Evolutionary conservation across 257 asterid species (phyloP).

Genomic region (Solanum peruvianum): DNA sequence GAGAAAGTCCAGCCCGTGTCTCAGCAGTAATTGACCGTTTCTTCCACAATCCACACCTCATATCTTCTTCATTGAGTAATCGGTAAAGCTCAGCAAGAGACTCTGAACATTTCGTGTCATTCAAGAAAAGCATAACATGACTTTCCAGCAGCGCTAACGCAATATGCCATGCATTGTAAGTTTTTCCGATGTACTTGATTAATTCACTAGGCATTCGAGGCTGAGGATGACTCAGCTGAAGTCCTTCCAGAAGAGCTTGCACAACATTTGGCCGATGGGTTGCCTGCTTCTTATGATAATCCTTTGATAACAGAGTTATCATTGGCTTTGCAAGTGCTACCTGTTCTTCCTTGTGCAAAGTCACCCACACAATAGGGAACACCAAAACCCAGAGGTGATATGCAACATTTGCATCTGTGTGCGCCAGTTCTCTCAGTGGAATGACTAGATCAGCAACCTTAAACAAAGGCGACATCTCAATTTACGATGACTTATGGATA

Average conservation of each 20-base stretch:
- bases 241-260: slow-evolving; percentile 98
- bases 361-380: slow-evolving; percentile 98
- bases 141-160: slow-evolving; percentile 89
- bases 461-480: not conserved
- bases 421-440: slow-evolving; percentile 94
- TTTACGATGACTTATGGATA: not conserved
- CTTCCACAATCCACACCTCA: slow-evolving; percentile 99
- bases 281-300: slow-evolving; percentile 97
- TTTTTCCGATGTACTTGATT: slow-evolving; percentile 92
- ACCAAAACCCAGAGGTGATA: slow-evolving; percentile 97
- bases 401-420: slow-evolving; percentile 88
- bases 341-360: slow-evolving; percentile 95
- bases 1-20: slow-evolving; percentile 94
- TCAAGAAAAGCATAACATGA: slow-evolving; percentile 89
- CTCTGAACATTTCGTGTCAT: slow-evolving; percentile 90
- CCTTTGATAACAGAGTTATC: slow-evolving; percentile 87
- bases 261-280: slow-evolving; percentile 91
- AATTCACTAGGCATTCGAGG: slow-evolving; percentile 99
- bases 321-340: slow-evolving; percentile 93
- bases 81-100: slow-evolving; percentile 99
- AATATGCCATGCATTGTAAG: slow-evolving; percentile 98
- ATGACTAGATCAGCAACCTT: slow-evolving; percentile 89
- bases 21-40: slow-evolving; percentile 85
- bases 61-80: slow-evolving; percentile 92
- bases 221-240: slow-evolving; percentile 96